Base-by-base conservation (phyloP, 345 rosid species). In the Murraya paniculata region DNA sequence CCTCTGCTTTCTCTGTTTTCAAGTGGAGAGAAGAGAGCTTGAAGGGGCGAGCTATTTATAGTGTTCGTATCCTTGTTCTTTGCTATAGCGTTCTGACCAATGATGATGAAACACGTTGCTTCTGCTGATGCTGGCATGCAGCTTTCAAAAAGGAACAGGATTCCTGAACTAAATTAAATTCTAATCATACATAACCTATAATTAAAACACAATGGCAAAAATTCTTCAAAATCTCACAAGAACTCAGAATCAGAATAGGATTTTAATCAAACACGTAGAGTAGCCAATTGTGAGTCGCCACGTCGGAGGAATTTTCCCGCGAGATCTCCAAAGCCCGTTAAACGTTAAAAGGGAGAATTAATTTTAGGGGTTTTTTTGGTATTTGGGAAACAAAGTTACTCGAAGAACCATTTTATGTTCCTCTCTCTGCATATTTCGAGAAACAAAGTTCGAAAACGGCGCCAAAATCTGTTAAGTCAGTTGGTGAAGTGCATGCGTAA, bases 371-470 rank as follows among this genome's bases (percentile, higher is more conserved):
- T 30, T 6, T 39, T 9, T 9, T 68, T 18, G 35, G 24, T 18
- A 33, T 5, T 30, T 30, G 22, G 22, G 22, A 28, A 62, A 30
- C 3, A 36, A 36, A 36, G 8, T 36, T 36, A 0, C 7, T 6
- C 1, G 39, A 36, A 9, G 45, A 39, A 39, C 2, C 13, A n/a
- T n/a, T n/a, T 91, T 76, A 92, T 76, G 19, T 87, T 90, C 87
- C 78, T 86, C 81, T 41, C 1, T 86, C 92, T 7, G 95, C 92
- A 27, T 86, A 71, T 18, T 68, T 81, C 78, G 86, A 68, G 83
- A 96, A 96, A 1, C 16, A 41, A 2, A 41, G 50, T 41, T 41
- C 50, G 50, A 41, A 41, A 41, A 2, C 11, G 50, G 50, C 50
- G 50, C 50, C 50, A 41, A 41, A 41, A 41, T 41, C 16, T 2